A percentile compares a stretch with the other conserved stretches of the same genome.
Conservation (phyloP, 441 rosid species). For the Aquilaria agallochum region DNA sequence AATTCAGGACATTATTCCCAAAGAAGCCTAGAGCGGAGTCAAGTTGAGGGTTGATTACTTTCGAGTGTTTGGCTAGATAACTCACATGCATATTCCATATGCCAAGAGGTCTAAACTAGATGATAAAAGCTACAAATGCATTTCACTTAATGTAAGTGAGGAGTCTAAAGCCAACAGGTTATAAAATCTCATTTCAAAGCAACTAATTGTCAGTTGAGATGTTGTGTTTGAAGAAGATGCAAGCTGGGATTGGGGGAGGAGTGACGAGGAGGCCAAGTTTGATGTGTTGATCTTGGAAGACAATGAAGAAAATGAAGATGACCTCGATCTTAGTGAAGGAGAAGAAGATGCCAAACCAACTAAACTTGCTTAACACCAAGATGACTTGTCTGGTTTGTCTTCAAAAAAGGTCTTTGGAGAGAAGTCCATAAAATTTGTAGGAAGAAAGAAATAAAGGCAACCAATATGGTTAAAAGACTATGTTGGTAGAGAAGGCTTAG, state of each 20-base stretch:
- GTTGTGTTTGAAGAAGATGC: not conserved
- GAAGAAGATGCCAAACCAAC: not conserved
- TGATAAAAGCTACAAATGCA: not conserved
- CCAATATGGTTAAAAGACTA: not conserved
- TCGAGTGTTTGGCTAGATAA: too few species aligned
- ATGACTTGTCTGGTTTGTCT: not conserved
- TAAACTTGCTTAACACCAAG: not conserved
- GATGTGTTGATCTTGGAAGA: not conserved
- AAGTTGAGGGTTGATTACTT: too few species aligned
- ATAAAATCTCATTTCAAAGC: not conserved
- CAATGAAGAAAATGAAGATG: too few species aligned
- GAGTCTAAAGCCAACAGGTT: not conserved
- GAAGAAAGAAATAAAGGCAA: not conserved
- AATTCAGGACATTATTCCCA: not conserved
- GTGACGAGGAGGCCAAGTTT: not conserved
- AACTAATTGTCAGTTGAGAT: not conserved
- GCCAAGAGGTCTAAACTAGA: too few species aligned
- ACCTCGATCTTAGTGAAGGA: not conserved
- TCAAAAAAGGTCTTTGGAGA: not conserved
- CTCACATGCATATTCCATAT: too few species aligned
- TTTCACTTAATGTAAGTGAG: not conserved
- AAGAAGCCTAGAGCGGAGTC: not conserved
- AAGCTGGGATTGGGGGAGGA: not conserved
- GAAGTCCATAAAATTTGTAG: not conserved
- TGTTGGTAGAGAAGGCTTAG: not conserved